These are phyloP conservation scores for Macadamia integrifolia DNA, from an alignment of 164 flowering plant genomes.

Conservation along the genomic window DNA sequence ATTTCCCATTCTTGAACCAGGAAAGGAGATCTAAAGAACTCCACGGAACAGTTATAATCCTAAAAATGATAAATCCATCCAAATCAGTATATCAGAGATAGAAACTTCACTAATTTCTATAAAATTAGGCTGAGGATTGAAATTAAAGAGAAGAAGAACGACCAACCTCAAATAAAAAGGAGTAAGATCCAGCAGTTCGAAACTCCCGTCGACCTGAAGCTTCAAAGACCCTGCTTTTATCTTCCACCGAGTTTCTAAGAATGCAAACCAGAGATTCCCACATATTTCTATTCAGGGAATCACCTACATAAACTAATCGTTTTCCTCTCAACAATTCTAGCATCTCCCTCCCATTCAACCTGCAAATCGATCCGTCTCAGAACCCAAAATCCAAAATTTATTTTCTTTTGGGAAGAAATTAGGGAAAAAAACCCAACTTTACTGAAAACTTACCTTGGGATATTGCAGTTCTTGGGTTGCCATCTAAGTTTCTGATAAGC, in stretches of 20 bases:
- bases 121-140: background rate
- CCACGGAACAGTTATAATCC: constrained; percentile 44
- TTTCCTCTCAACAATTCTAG: constrained; percentile 41
- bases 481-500: constrained; percentile 58
- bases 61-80: background rate
- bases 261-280: constrained; percentile 55
- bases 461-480: constrained; percentile 75
- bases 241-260: constrained; percentile 27
- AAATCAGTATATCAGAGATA: background rate
- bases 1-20: constrained; percentile 50
- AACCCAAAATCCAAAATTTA: background rate
- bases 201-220: constrained; percentile 33
- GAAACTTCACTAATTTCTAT: background rate
- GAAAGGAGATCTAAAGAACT: constrained; percentile 38
- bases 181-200: constrained; percentile 27
- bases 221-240: constrained; percentile 36
- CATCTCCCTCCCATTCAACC: constrained; percentile 35
- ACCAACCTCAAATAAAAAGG: constrained; percentile 32
- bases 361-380: constrained; percentile 4
- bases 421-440: background rate
- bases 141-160: background rate
- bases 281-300: constrained; percentile 54
- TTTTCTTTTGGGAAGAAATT: no score
- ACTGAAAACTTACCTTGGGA: constrained; percentile 57
- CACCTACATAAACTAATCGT: constrained; percentile 43